Base-by-base conservation (phyloP, 1,139 yeast genomes). In the Magnusiomyces tetraspermus region DNA sequence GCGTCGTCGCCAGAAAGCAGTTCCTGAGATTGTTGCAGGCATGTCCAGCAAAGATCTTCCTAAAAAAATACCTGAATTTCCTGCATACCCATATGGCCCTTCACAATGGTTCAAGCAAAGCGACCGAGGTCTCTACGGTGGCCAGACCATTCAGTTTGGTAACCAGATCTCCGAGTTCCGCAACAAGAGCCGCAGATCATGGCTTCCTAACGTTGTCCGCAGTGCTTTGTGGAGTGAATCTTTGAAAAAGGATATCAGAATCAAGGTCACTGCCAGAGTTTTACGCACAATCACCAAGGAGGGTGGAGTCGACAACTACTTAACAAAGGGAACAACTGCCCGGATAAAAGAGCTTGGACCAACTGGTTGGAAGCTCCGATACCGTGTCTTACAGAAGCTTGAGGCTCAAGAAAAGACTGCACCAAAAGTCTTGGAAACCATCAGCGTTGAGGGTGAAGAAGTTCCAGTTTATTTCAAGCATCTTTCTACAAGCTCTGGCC, bases 261-360 rank as follows among this genome's bases (percentile, higher is more conserved):
- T 87, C 52, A 80, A 76, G 57, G 81, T 88, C 33, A 82, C 90
- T n/a, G 78, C 97, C 19, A 79, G 83, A 57, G 97, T 89, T 2
- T 74, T 92, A 64, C 80, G 83, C 63, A 89, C 97, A 1, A 83
- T 92, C 58, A 83, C 86, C 54, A 86, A 82, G 62, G 97, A 90
- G 69, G 97, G 97, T 58, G 98, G 98, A 15, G 75, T 92, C 57
- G 98, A 92, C 66, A 81, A 82, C 60, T 92, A 92, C 66, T 70
- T 92, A 57, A 77, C 82, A 53, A 92, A 92, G 71, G 95, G 88
- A 57, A 87, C 85, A 61, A 76, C 95, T 11, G 95, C 95, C 2
- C 78, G 98, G 70, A 75, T 87, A 59, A 92, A 92, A 73, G 95
- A 94, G 64, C 73, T 92, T 64, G 98, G 98, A 0, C 84, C 90